phyloP scores from a whole-genome alignment of 202 grass and related monocot genomes.

The Zoysia matrella region DNA sequence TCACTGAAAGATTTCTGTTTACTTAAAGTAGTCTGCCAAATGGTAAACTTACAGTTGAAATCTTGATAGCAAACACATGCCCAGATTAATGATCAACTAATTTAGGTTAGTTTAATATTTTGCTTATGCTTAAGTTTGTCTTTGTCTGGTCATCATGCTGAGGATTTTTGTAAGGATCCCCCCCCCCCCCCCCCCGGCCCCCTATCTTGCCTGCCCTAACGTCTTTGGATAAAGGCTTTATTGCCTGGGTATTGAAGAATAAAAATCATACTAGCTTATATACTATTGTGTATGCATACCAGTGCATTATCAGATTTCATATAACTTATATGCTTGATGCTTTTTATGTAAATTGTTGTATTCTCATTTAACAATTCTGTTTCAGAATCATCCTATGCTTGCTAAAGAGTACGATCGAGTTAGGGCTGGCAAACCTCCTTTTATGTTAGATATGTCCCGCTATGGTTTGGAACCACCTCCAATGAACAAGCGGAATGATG shows the following conservation, averaged over 20 bases:
- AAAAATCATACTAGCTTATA: background rate
- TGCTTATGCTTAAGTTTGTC: background rate
- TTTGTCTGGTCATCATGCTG: no score
- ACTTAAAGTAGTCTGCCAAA: background rate
- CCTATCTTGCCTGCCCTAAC: background rate
- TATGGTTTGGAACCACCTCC: constrained; percentile 94
- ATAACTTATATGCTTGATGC: constrained; percentile 6
- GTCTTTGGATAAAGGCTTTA: background rate
- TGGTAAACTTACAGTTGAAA: background rate
- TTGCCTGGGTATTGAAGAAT: background rate
- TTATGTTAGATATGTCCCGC: constrained; percentile 91
- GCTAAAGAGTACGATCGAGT: constrained; percentile 96
- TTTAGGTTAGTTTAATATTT: constrained; percentile 20
- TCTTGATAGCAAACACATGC: background rate
- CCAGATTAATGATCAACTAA: background rate
- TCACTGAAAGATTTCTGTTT: background rate
- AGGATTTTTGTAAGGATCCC: background rate
- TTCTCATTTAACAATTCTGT: constrained; percentile 42
- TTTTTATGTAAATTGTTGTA: constrained; percentile 15
- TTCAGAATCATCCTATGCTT: constrained; percentile 94
- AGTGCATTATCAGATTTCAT: background rate
- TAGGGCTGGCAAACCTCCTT: constrained; percentile 89
- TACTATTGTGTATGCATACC: constrained; percentile 1
- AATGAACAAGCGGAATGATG: constrained; percentile 84
- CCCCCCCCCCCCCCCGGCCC: no score